These are phyloP conservation scores for Phialemoniopsis sp. DNA, from an alignment of 2,329 filamentous ascomycete genomes.

Conservation along the genomic window DNA sequence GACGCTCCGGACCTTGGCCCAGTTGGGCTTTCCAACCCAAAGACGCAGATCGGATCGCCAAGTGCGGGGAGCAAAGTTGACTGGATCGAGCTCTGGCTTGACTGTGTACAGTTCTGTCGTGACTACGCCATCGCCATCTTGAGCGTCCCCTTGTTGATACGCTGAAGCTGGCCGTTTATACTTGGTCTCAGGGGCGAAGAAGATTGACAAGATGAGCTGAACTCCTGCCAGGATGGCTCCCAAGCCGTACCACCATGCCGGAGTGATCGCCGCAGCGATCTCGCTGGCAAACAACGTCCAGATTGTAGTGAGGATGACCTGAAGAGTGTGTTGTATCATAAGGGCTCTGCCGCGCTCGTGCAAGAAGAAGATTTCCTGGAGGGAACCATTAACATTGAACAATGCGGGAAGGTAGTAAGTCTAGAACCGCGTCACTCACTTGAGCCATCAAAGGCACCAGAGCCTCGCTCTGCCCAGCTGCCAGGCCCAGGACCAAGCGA, in stretches of 20 bases:
- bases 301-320: constrained; percentile 29
- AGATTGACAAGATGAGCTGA: constrained; percentile 26
- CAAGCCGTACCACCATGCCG: constrained; percentile 36
- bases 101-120: constrained; percentile 10
- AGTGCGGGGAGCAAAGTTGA: constrained; percentile 28
- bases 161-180: constrained; percentile 29
- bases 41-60: constrained; percentile 27
- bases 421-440: too few species aligned
- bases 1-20: constrained; percentile 19
- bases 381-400: too few species aligned
- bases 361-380: constrained; percentile 37
- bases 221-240: constrained; percentile 26
- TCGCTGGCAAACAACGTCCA: constrained; percentile 33
- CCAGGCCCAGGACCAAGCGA: constrained; percentile 30
- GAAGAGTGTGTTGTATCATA: constrained; percentile 35
- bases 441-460: constrained; percentile 33
- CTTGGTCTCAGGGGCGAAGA: constrained; percentile 36
- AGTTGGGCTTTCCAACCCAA: constrained; percentile 31
- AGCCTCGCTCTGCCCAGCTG: constrained; percentile 35
- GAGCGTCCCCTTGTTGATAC: constrained; percentile 25
- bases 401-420: too few species aligned
- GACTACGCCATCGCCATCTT: constrained; percentile 11
- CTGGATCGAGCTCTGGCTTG: constrained; percentile 24
- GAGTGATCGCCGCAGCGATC: constrained; percentile 33
- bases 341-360: constrained; percentile 33